Conservation (phyloP, 106 monocot genomes). For the Dendrobium catenatum region DNA sequence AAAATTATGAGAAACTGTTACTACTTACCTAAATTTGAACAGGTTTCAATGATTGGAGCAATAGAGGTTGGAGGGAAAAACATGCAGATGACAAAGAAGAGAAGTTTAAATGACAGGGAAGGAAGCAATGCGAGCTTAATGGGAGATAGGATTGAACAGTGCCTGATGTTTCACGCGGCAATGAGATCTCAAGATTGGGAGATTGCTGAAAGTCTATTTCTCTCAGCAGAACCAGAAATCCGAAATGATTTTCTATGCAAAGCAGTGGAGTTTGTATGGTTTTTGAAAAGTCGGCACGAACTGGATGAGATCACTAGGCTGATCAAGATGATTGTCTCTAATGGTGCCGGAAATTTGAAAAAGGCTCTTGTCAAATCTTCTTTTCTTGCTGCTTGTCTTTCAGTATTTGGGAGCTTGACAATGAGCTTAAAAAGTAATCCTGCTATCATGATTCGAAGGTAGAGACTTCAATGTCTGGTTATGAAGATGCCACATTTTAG, state of each 20-base stretch:
- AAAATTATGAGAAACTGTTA: no score
- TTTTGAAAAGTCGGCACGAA: conserved; percentile 43
- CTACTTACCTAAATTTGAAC: no score
- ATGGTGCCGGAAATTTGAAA: conserved; percentile 69
- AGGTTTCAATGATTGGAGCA: no score
- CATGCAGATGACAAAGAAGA: conserved; percentile 21
- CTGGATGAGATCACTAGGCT: conserved; percentile 42
- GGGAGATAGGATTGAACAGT: neutral
- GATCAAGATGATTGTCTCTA: conserved; percentile 59
- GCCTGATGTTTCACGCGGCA: conserved; percentile 51
- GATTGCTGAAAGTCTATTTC: conserved; percentile 54
- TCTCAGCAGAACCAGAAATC: conserved; percentile 37
- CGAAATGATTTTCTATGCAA: conserved; percentile 76
- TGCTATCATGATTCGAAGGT: conserved; percentile 70
- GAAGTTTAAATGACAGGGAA: conserved; percentile 29
- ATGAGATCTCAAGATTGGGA: conserved; percentile 69
- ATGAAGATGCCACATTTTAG: no score
- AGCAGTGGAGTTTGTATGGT: conserved; percentile 80
- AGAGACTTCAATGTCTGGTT: neutral
- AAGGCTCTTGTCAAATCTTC: conserved; percentile 67
- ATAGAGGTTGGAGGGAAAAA: conserved; percentile 18
- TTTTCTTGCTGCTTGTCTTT: conserved; percentile 78
- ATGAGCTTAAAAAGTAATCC: conserved; percentile 70
- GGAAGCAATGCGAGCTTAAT: no score
- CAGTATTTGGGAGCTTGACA: conserved; percentile 57